Evolutionary conservation across 1,139 yeast species (phyloP).

Genomic region (Suhomyces taliae): DNA sequence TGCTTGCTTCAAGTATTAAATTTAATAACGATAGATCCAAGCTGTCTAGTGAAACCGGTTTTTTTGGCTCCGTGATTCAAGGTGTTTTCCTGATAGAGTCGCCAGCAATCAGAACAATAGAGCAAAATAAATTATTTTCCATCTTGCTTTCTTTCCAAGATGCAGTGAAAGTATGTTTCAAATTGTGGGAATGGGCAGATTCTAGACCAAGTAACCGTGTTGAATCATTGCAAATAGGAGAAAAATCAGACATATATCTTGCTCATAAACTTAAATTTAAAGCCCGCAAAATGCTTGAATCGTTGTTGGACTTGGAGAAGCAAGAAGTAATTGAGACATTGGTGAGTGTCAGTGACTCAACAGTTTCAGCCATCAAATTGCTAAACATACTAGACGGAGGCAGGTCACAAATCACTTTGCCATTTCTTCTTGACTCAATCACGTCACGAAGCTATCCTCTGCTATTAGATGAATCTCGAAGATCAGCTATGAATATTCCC

Average conservation of each 20-base stretch:
- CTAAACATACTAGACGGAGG: conserved; percentile 84
- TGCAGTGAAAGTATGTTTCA: conserved; percentile 54
- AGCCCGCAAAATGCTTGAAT: conserved; percentile 66
- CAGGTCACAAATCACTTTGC: conserved; percentile 72
- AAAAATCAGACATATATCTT: conserved; percentile 55
- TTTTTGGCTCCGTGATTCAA: conserved; percentile 75
- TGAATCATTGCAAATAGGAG: conserved; percentile 16
- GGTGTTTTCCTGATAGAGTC: conserved; percentile 86
- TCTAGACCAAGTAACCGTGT: conserved; percentile 27
- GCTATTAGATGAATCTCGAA: conserved; percentile 29
- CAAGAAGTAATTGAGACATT: conserved; percentile 71
- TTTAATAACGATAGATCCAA: conserved; percentile 17
- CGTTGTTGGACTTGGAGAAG: conserved; percentile 69
- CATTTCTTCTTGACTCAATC: conserved; percentile 61
- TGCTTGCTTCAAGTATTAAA: conserved; percentile 36
- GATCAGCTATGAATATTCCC: conserved; percentile 46
- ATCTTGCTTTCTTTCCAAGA: conserved; percentile 64
- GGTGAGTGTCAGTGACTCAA: conserved; percentile 35
- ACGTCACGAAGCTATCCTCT: conserved; percentile 36
- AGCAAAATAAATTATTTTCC: conserved; percentile 54
- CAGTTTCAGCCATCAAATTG: conserved; percentile 40
- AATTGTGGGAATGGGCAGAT: conserved; percentile 79
- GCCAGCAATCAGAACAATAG: conserved; percentile 55
- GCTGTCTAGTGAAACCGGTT: conserved; percentile 44
- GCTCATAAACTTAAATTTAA: conserved; percentile 72